These are phyloP conservation scores for Boletus patriciae DNA, from an alignment of 768 basidiomycete species.

Conservation along the genomic window DNA sequence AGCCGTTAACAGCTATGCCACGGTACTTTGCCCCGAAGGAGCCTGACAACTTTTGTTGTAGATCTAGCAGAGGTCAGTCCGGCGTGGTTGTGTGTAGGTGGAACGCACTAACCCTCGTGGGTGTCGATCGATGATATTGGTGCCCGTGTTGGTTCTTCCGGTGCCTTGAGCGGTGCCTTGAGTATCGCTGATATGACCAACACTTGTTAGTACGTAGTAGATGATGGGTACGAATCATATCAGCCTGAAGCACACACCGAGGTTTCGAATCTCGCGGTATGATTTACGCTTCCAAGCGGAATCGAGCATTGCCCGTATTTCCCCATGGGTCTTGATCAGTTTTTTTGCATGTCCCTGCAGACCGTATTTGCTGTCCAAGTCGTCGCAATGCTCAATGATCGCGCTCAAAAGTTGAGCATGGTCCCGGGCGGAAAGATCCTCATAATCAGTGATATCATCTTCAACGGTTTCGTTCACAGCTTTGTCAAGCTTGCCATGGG, in stretches of 20 bases:
- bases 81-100: too few species aligned
- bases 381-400: background rate
- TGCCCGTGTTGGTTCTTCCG: too few species aligned
- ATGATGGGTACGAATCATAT: too few species aligned
- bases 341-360: rapidly evolving
- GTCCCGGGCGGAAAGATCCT: background rate
- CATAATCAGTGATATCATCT: background rate
- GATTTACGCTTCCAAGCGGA: constrained; percentile 2
- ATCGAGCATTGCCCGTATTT: background rate
- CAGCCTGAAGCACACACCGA: background rate
- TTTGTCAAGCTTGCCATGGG: background rate
- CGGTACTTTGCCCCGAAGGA: background rate
- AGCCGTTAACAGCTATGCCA: background rate
- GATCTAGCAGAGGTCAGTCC: too few species aligned
- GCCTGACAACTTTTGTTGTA: background rate
- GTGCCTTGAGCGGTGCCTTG: too few species aligned
- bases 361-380: background rate
- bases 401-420: background rate
- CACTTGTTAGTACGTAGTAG: background rate
- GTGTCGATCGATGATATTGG: too few species aligned
- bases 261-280: constrained; percentile 8
- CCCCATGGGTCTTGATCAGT: background rate
- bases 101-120: too few species aligned
- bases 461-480: background rate
- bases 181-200: background rate